Evolutionary conservation across 179 eudicot species (phyloP).

Genomic region (Carnegiea gigantea): DNA sequence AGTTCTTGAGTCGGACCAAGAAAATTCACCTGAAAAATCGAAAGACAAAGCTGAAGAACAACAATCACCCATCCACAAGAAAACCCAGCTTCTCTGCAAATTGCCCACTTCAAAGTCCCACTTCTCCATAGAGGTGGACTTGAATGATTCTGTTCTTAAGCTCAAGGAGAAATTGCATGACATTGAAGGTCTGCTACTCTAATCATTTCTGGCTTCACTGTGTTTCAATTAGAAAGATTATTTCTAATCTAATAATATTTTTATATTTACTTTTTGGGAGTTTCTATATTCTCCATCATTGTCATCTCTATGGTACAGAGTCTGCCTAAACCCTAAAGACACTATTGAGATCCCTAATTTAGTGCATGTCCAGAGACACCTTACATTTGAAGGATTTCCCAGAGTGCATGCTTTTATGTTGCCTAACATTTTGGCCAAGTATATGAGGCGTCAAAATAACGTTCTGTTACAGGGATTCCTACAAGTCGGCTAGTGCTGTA

Average conservation of each 20-base stretch:
- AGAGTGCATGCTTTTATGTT: not conserved
- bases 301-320: too few relatives aligned
- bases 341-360: not conserved
- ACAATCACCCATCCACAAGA: slow-evolving; percentile 20
- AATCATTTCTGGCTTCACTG: not conserved
- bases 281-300: not conserved
- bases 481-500: slow-evolving; percentile 31
- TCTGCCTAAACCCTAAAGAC: too few relatives aligned
- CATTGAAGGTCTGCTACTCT: slow-evolving; percentile 30
- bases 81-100: slow-evolving; percentile 34
- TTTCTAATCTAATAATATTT: not conserved
- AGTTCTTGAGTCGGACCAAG: not conserved
- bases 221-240: not conserved
- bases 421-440: not conserved
- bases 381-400: not conserved
- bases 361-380: not conserved
- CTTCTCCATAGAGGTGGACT: slow-evolving; percentile 36
- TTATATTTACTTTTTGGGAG: not conserved
- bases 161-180: slow-evolving; percentile 53
- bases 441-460: not conserved
- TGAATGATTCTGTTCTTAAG: slow-evolving; percentile 35
- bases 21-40: slow-evolving; percentile 14
- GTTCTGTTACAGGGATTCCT: slow-evolving; percentile 31
- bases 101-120: slow-evolving; percentile 32
- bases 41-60: slow-evolving; percentile 14